These are phyloP conservation scores for Hypoxylon sp. DNA, from an alignment of 2,329 filamentous ascomycete genomes.

Conservation along the genomic window DNA sequence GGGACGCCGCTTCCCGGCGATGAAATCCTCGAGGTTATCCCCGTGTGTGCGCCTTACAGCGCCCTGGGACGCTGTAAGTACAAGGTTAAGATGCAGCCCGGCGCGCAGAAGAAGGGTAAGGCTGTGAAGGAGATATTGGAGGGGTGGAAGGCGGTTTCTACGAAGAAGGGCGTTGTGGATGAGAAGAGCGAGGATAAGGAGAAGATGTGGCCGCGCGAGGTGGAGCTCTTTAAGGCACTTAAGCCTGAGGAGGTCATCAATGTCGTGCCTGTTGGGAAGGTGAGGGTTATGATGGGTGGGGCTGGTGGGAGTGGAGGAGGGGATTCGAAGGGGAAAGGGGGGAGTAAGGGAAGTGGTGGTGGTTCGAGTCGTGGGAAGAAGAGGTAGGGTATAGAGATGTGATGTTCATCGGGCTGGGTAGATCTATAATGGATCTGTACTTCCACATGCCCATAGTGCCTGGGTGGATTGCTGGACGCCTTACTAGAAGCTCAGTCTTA, in stretches of 20 bases:
- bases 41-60: conserved; percentile 75
- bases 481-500: neutral
- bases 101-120: conserved; percentile 92
- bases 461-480: neutral
- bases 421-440: conserved; percentile 10
- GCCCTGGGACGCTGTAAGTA: conserved; percentile 84
- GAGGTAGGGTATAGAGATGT: conserved; percentile 51
- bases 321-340: conserved; percentile 57
- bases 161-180: conserved; percentile 72
- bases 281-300: conserved; percentile 82
- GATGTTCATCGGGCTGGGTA: neutral
- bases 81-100: conserved; percentile 94
- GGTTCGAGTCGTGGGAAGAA: conserved; percentile 60
- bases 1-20: conserved; percentile 85
- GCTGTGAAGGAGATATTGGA: conserved; percentile 91
- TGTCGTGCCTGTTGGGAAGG: conserved; percentile 82
- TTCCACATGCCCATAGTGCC: neutral
- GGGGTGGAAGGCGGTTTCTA: conserved; percentile 79
- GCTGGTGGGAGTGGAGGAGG: conserved; percentile 61
- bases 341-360: conserved; percentile 55
- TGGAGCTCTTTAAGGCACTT: conserved; percentile 85
- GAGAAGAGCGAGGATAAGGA: conserved; percentile 75
- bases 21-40: conserved; percentile 79
- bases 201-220: conserved; percentile 86
- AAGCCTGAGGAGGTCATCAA: conserved; percentile 88